Evolutionary conservation across 345 rosid species (phyloP).

Genomic region (Eucalyptus sp.): DNA sequence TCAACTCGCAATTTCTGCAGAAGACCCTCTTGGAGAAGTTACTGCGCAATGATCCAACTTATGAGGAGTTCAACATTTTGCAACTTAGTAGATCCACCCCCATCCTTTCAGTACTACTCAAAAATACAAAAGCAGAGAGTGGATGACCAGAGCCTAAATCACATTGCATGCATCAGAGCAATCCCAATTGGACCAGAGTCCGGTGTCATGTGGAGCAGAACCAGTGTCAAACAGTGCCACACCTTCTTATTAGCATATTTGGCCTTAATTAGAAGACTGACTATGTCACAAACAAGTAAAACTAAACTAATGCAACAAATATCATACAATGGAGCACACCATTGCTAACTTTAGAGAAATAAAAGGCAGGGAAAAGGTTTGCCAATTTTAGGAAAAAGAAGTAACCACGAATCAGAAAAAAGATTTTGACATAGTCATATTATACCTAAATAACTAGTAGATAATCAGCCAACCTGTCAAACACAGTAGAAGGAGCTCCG

Average conservation of each 20-base stretch:
- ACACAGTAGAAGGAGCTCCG: not conserved
- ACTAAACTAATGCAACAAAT: not conserved
- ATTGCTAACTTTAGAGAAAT: not conserved
- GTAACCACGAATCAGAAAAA: not conserved
- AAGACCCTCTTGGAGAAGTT: not conserved
- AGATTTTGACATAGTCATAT: not conserved
- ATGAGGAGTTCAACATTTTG: not conserved
- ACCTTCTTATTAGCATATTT: not conserved
- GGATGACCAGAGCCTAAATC: not conserved
- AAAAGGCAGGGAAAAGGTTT: not conserved
- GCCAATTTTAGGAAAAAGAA: not conserved
- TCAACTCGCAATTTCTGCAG: not conserved
- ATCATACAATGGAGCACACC: not conserved
- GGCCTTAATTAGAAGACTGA: not conserved
- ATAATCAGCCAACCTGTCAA: not conserved
- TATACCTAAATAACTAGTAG: not conserved
- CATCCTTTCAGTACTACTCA: not conserved
- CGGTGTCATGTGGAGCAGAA: not conserved
- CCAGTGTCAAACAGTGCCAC: not conserved
- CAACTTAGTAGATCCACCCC: not conserved
- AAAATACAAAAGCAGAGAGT: not conserved
- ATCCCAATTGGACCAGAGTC: not conserved
- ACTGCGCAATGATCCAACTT: not conserved
- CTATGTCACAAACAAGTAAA: not conserved
- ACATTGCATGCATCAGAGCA: not conserved